These are phyloP conservation scores for Diutina sp. DNA, from an alignment of 1,139 yeast genomes.

Conservation along the genomic window DNA sequence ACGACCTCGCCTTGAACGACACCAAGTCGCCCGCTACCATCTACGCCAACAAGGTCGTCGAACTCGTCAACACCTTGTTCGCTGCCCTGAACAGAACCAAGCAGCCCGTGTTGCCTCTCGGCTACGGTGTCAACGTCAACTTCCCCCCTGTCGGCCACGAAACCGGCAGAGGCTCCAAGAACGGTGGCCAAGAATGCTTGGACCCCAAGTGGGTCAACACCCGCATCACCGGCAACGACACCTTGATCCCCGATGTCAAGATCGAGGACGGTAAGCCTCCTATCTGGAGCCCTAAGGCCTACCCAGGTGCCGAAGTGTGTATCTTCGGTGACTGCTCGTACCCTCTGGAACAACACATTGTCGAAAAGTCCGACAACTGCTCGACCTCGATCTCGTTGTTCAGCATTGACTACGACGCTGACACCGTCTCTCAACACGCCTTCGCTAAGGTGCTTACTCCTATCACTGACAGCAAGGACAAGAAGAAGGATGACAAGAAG, in stretches of 20 bases:
- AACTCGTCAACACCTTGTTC: slow-evolving; percentile 26
- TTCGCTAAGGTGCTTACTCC: neutral
- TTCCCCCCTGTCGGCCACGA: slow-evolving; percentile 29
- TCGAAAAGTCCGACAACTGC: slow-evolving; percentile 12
- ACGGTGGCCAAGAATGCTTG: slow-evolving; percentile 12
- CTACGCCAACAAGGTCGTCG: slow-evolving; percentile 24
- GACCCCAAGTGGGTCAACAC: slow-evolving; percentile 26
- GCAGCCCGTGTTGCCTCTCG: slow-evolving; percentile 21
- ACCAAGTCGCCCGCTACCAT: slow-evolving; percentile 22
- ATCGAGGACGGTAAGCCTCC: neutral
- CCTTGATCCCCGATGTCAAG: slow-evolving; percentile 14
- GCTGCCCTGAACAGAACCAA: slow-evolving; percentile 16
- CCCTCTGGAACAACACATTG: slow-evolving; percentile 19
- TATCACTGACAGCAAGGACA: neutral
- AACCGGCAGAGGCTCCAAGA: slow-evolving; percentile 3
- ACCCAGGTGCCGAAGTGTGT: slow-evolving; percentile 8
- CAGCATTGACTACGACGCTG: slow-evolving; percentile 29
- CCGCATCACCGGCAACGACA: slow-evolving; percentile 25
- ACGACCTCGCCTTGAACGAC: slow-evolving; percentile 7
- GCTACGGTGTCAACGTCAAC: slow-evolving; percentile 35
- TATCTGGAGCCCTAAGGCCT: neutral
- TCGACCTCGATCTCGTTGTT: slow-evolving; percentile 24
- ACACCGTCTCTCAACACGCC: neutral
- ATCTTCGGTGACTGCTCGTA: slow-evolving; percentile 22
- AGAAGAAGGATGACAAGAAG: neutral